Base-by-base conservation (phyloP, 2,329 filamentous ascomycete genomes). In the Exophiala sp. region DNA sequence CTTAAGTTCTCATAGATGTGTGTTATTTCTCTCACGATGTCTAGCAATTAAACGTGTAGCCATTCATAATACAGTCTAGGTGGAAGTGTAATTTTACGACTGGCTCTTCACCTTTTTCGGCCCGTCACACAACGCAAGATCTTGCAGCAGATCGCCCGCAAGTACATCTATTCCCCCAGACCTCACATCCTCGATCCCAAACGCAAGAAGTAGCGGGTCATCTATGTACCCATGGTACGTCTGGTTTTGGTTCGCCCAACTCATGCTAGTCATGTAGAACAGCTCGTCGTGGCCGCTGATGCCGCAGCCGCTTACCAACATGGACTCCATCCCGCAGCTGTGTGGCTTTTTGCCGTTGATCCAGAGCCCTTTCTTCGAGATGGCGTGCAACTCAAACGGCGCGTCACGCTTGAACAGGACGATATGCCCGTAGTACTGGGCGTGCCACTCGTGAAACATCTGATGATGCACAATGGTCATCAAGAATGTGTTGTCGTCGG, bases 381-480 rank as follows among this genome's bases (percentile, higher is more conserved):
- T 61, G 3, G 51, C 58, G 41, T 61, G 53, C 33, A 61, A 20
- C n/a, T 40, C 41, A 44, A 59, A 61, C 12, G 58, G 58, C 11
- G 47, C 36, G 18, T 29, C 41, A 2, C 50, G 56, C 35, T 49
- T 45, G 53, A 61, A 57, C 4, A 61, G 46, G 52, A 61, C 47
- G 18, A 61, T 44, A 49, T 61, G 57, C 12, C 56, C 56, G 18
- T 61, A 57, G 38, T 61, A 61, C 14, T 57, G 33, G 10, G 45
- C 38, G 57, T 81, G 80, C 35, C 70, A 77, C 33, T 67, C 62
- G 57, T 73, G 71, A 55, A 70, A 77, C 0, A 64, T 73, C 65
- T 84, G 83, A 65, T 78, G 74, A 21, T 84, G 82, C 61, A 80
- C 75, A 40, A 84, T 72, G 5, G 72, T 71, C 45, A 84, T 67